Evolutionary conservation across 1,284 basidiomycete genomes (phyloP).

Genomic region (Trichosporon ovoides): DNA sequence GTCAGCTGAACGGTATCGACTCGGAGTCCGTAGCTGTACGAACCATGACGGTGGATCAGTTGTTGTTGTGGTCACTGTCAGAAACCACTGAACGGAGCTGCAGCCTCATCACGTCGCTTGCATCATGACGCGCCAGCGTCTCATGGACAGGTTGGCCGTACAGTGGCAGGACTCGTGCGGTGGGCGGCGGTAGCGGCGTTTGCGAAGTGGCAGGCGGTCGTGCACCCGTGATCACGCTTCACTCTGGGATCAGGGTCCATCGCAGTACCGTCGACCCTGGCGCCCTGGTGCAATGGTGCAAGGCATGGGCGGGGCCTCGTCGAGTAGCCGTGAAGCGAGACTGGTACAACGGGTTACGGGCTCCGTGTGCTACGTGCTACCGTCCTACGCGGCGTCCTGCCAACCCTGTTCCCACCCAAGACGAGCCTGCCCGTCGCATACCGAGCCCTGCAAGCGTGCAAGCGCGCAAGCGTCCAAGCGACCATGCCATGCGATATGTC

Average conservation of each 20-base stretch:
- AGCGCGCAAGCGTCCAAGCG: too few relatives aligned
- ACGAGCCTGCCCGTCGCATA: too few relatives aligned
- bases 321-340: too few relatives aligned
- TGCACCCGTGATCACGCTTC: background rate
- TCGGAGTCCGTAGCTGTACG: constrained; percentile 3
- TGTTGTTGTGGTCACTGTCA: constrained; percentile 9
- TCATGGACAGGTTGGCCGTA: background rate
- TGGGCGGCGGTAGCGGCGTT: constrained; percentile 10
- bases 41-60: constrained; percentile 22
- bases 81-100: background rate
- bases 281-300: too few relatives aligned
- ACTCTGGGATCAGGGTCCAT: background rate
- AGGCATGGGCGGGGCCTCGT: too few relatives aligned
- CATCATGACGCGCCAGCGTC: constrained; percentile 11
- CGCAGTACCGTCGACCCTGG: too few relatives aligned
- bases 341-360: too few relatives aligned
- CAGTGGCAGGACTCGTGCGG: background rate
- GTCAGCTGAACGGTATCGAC: background rate
- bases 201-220: background rate
- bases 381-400: too few relatives aligned
- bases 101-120: background rate
- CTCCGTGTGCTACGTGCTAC: too few relatives aligned
- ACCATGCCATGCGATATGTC: too few relatives aligned
- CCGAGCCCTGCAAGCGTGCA: too few relatives aligned
- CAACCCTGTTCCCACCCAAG: too few relatives aligned